A percentile compares a stretch with the other conserved stretches of the same genome.
phyloP scores from a whole-genome alignment of 768 basidiomycete species.

The Myochromella boudieri region DNA sequence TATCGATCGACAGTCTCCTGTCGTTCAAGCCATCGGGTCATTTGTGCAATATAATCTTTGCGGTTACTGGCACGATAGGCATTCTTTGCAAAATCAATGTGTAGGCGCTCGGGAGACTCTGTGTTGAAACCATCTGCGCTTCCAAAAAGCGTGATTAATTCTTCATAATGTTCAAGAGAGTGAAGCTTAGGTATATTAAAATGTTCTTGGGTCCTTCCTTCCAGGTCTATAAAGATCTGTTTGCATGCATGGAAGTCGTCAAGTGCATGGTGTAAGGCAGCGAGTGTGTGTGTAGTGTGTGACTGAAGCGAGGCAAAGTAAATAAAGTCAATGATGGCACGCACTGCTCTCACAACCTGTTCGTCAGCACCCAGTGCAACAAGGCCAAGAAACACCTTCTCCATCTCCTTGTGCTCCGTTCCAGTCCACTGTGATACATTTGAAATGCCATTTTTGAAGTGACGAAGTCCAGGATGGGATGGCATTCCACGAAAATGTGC shows the following conservation, averaged over 20 bases:
- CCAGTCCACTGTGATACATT: conserved; percentile 38
- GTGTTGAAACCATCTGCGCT: conserved; percentile 33
- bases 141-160: conserved; percentile 25
- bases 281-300: conserved; percentile 27
- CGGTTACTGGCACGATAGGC: conserved; percentile 29
- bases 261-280: conserved; percentile 20
- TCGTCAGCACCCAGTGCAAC: conserved; percentile 24
- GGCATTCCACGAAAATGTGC: conserved; percentile 28
- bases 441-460: conserved; percentile 43
- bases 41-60: conserved; percentile 31
- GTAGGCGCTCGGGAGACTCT: conserved; percentile 35
- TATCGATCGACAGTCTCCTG: conserved; percentile 32
- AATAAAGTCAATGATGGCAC: conserved; percentile 35
- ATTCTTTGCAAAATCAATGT: conserved; percentile 42
- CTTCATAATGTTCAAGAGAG: conserved; percentile 28
- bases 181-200: conserved; percentile 43
- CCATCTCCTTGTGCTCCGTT: too few species aligned
- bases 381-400: conserved; percentile 33
- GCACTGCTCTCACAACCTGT: conserved; percentile 20
- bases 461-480: too few species aligned
- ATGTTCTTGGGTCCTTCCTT: conserved; percentile 20
- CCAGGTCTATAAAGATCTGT: conserved; percentile 25
- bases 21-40: conserved; percentile 35
- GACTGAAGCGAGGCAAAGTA: conserved; percentile 29
- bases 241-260: conserved; percentile 31